These are phyloP conservation scores for Thalassiosira mediterranea DNA, from an alignment of 352 stramenopile genomes.

Conservation along the genomic window DNA sequence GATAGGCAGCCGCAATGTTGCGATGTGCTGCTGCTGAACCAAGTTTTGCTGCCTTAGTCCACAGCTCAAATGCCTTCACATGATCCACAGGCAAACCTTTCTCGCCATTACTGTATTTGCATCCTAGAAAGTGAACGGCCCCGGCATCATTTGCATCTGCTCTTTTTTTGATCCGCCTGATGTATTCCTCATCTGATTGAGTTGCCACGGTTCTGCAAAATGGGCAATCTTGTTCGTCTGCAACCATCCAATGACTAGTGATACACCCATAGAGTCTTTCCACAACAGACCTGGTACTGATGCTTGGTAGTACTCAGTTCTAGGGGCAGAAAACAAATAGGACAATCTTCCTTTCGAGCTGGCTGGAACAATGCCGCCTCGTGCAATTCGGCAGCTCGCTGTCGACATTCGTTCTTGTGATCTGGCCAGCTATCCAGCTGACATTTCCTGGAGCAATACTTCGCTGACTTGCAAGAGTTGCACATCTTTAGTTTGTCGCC, in stretches of 20 bases:
- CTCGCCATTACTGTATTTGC: background rate
- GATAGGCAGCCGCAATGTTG: constrained; percentile 5
- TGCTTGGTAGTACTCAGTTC: background rate
- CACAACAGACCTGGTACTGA: constrained; percentile 8
- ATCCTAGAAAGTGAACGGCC: background rate
- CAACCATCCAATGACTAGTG: constrained; percentile 1
- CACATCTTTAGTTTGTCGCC: constrained; percentile 15
- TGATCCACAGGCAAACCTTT: constrained; percentile 3
- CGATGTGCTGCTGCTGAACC: constrained; percentile 1
- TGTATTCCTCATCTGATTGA: background rate
- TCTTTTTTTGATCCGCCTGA: constrained; percentile 7
- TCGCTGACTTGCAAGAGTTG: constrained; percentile 9
- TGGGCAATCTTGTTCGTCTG: constrained; percentile 6
- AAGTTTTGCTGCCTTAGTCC: constrained; percentile 7
- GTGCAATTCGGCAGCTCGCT: constrained; percentile 12
- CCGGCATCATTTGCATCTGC: constrained; percentile 8
- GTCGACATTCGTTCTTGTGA: constrained; percentile 10
- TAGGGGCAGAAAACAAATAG: background rate
- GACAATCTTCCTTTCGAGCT: constrained; percentile 3
- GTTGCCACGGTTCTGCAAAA: constrained; percentile 7
- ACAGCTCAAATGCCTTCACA: constrained; percentile 9
- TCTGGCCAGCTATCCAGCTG: background rate
- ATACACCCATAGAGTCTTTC: background rate
- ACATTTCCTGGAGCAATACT: constrained; percentile 14
- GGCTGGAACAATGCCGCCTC: constrained; percentile 15